Conservation (phyloP, 2,329 filamentous ascomycete genomes). For the Ophiocordyceps sinensis region DNA sequence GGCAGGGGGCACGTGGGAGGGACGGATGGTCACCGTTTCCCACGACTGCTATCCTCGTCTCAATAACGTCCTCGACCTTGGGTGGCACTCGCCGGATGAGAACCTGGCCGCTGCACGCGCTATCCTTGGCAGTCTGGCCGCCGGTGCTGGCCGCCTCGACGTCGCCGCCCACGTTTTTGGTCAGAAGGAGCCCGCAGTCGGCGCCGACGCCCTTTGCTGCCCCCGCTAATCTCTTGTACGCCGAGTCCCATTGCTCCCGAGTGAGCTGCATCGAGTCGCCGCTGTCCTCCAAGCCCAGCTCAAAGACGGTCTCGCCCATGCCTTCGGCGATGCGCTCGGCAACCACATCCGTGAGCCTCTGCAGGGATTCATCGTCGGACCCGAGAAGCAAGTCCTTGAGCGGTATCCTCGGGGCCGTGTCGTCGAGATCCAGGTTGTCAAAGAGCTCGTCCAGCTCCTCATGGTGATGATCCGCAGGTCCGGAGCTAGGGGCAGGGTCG, state of each 20-base stretch:
- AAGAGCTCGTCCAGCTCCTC: slow-evolving; percentile 88
- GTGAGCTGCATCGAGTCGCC: slow-evolving; percentile 72
- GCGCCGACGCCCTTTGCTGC: slow-evolving; percentile 53
- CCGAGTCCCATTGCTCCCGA: slow-evolving; percentile 59
- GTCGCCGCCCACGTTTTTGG: slow-evolving; percentile 74
- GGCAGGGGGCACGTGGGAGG: background rate
- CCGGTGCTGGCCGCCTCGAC: slow-evolving; percentile 50
- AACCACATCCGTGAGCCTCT: slow-evolving; percentile 51
- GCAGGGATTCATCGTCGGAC: slow-evolving; percentile 42
- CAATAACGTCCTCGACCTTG: slow-evolving; percentile 75
- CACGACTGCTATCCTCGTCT: slow-evolving; percentile 91
- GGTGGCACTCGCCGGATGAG: slow-evolving; percentile 63
- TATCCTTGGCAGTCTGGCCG: slow-evolving; percentile 46
- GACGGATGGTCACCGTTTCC: slow-evolving; percentile 53
- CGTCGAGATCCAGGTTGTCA: slow-evolving; percentile 69
- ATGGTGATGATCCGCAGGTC: slow-evolving; percentile 39
- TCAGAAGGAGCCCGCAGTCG: slow-evolving; percentile 70
- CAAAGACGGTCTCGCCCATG: slow-evolving; percentile 79
- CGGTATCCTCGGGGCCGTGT: slow-evolving; percentile 50
- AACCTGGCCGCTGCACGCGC: slow-evolving; percentile 70
- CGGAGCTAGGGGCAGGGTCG: slow-evolving; percentile 14
- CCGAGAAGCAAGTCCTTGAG: slow-evolving; percentile 66
- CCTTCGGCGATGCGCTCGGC: slow-evolving; percentile 63
- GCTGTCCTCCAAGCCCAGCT: slow-evolving; percentile 81
- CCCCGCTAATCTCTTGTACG: slow-evolving; percentile 48